Evolutionary conservation across 2,329 filamentous ascomycete species (phyloP), one percentile per base, ranked within the genome.

Genomic region (Diplodia seriata): DNA sequence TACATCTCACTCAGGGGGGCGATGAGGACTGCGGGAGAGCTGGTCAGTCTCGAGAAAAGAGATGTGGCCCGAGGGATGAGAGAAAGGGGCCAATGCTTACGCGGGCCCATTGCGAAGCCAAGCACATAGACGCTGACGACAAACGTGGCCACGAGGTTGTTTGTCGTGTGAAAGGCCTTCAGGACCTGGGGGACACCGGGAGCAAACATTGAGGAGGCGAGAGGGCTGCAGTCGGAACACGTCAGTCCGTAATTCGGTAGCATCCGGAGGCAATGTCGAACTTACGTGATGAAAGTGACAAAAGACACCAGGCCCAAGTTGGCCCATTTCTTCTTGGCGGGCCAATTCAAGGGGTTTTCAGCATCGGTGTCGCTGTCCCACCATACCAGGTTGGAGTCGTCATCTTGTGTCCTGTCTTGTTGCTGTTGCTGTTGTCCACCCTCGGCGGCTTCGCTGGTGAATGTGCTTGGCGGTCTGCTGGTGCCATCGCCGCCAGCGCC

Each of bases 61-160:
- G 68, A 31, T 6, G 12, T 14, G 9, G 18, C 33, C 26, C 4
- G 4, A 26, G 26, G 26, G 26, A 26, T 26, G 26, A 26, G 26
- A 26, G 26, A 26, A 26, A 26, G 26, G 26, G 26, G 26, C 26
- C 26, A 26, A 26, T 26, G 33, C 64, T 50, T 57, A 66, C 64
- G 70, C 5, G 79, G 79, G 1, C 79, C 79, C 26, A 78, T 72
- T 20, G 77, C 77, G 49, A 79, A 80, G 0, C 78, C 78, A 1
- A 80, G 71, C 29, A 81, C 69, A 65, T 79, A 80, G 4, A 80
- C 74, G 9, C 76, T 78, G 20, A 80, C 78, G 4, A 80, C 76
- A 20, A 80, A 78, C 1, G 76, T 61, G 3, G 77, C 74, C 11
- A 80, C 72, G 11, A 76, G 54, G 9, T 74, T 76, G 11, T 75